Conservation (phyloP, 306 rosid genomes). For the Echinosophora koreensis region DNA sequence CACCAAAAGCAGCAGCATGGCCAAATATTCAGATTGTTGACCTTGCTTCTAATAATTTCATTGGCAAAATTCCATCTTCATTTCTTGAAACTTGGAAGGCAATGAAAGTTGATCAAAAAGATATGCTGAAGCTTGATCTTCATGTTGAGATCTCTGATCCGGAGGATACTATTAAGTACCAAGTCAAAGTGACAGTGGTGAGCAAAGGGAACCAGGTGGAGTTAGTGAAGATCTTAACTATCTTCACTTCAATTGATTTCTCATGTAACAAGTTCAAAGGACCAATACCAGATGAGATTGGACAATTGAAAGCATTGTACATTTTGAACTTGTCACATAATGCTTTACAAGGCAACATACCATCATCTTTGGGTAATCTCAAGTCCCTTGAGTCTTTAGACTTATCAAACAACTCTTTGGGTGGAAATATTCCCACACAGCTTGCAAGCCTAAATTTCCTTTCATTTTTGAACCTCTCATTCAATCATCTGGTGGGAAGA, state of each 20-base stretch:
- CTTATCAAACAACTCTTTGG: slow-evolving; percentile 42
- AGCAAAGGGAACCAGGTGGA: background rate
- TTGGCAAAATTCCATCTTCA: background rate
- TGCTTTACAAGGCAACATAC: slow-evolving; percentile 38
- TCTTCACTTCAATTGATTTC: slow-evolving; percentile 35
- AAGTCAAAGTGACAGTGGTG: background rate
- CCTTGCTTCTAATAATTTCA: slow-evolving; percentile 40
- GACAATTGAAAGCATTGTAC: background rate
- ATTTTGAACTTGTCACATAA: slow-evolving; percentile 35
- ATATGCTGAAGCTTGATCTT: background rate
- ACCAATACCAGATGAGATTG: slow-evolving; percentile 31
- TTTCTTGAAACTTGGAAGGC: slow-evolving; percentile 27
- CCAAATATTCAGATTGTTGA: background rate
- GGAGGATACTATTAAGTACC: background rate
- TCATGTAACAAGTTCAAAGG: slow-evolving; percentile 20
- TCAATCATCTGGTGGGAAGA: slow-evolving; percentile 40
- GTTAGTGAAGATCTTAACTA: background rate
- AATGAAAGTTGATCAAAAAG: background rate
- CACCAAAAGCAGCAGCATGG: too few relatives aligned
- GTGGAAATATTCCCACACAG: slow-evolving; percentile 33
- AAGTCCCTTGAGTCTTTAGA: slow-evolving; percentile 43
- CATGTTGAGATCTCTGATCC: accelerated
- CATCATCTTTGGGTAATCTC: slow-evolving; percentile 43
- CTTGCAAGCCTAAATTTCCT: slow-evolving; percentile 37
- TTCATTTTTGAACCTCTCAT: slow-evolving; percentile 41